phyloP scores from a whole-genome alignment of 2,329 filamentous ascomycete species.

The Aspergillus piperis region DNA sequence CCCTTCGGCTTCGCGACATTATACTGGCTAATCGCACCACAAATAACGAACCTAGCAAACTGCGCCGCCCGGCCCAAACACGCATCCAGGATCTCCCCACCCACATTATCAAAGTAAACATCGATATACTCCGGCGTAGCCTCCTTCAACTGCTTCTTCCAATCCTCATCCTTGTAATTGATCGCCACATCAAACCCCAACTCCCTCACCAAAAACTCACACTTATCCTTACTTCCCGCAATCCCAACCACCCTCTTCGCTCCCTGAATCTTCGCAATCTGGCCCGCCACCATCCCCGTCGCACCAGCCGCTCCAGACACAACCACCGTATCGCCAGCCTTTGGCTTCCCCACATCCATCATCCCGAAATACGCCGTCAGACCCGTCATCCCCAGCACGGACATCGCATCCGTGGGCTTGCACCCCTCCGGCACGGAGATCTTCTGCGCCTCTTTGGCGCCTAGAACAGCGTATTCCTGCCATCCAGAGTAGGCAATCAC shows the following conservation, averaged over 20 bases:
- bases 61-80: slow-evolving; percentile 65
- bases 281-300: slow-evolving; percentile 73
- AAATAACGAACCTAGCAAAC: slow-evolving; percentile 68
- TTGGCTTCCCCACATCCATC: slow-evolving; percentile 66
- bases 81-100: slow-evolving; percentile 69
- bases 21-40: slow-evolving; percentile 70
- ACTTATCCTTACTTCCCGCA: slow-evolving; percentile 68
- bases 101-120: slow-evolving; percentile 75
- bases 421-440: slow-evolving; percentile 49
- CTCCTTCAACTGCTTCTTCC: slow-evolving; percentile 60
- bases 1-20: slow-evolving; percentile 60
- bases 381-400: slow-evolving; percentile 66
- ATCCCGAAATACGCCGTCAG: slow-evolving; percentile 78
- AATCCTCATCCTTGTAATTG: slow-evolving; percentile 69
- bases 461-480: slow-evolving; percentile 65
- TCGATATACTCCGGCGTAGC: slow-evolving; percentile 64
- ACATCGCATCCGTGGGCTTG: slow-evolving; percentile 62
- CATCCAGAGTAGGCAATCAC: slow-evolving; percentile 62
- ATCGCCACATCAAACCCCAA: slow-evolving; percentile 68
- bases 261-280: slow-evolving; percentile 75
- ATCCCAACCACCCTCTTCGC: slow-evolving; percentile 63
- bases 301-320: slow-evolving; percentile 77
- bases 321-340: slow-evolving; percentile 72
- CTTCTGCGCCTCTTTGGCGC: slow-evolving; percentile 52
- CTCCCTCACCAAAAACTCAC: slow-evolving; percentile 63